These are phyloP conservation scores for Ustilago tritici DNA, from an alignment of 1,284 basidiomycete species.

Conservation along the genomic window DNA sequence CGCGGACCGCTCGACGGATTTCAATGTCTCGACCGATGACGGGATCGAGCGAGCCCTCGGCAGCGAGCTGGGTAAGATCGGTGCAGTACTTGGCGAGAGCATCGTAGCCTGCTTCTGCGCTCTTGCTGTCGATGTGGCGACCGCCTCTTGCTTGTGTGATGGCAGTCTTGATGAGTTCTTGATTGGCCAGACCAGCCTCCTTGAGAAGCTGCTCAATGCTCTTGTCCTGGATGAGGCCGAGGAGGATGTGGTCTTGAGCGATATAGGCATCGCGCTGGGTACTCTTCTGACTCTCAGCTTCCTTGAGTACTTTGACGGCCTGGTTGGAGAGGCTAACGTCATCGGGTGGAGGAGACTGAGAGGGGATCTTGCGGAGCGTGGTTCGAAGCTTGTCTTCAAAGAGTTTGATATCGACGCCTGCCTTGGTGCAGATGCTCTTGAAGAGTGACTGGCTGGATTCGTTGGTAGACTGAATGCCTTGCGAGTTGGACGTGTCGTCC, in stretches of 20 bases:
- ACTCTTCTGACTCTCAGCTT: constrained; percentile 62
- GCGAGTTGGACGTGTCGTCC: constrained; percentile 61
- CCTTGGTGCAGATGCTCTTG: constrained; percentile 79
- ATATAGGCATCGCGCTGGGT: constrained; percentile 85
- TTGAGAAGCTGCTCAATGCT: constrained; percentile 78
- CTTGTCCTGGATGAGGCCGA: constrained; percentile 81
- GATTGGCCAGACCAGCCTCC: constrained; percentile 78
- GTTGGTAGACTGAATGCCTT: constrained; percentile 61
- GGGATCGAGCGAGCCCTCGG: constrained; percentile 73
- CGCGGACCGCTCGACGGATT: constrained; percentile 68
- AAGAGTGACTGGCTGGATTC: constrained; percentile 75
- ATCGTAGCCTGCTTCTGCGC: constrained; percentile 73
- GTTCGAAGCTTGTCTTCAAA: constrained; percentile 61
- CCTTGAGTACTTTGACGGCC: constrained; percentile 60
- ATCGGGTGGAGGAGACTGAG: constrained; percentile 64
- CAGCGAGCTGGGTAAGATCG: constrained; percentile 74
- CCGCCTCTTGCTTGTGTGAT: constrained; percentile 85
- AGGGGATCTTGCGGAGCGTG: constrained; percentile 63
- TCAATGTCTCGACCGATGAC: constrained; percentile 73
- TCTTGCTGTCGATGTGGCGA: constrained; percentile 81
- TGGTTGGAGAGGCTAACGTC: constrained; percentile 60
- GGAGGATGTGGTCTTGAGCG: constrained; percentile 85
- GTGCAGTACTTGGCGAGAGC: constrained; percentile 70
- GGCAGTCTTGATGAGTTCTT: constrained; percentile 81
- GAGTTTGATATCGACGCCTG: constrained; percentile 77